A percentile compares a stretch with the other conserved stretches of the same genome.
phyloP scores from a whole-genome alignment of 2,329 filamentous ascomycete genomes.

The Herpotrichia juniperi region DNA sequence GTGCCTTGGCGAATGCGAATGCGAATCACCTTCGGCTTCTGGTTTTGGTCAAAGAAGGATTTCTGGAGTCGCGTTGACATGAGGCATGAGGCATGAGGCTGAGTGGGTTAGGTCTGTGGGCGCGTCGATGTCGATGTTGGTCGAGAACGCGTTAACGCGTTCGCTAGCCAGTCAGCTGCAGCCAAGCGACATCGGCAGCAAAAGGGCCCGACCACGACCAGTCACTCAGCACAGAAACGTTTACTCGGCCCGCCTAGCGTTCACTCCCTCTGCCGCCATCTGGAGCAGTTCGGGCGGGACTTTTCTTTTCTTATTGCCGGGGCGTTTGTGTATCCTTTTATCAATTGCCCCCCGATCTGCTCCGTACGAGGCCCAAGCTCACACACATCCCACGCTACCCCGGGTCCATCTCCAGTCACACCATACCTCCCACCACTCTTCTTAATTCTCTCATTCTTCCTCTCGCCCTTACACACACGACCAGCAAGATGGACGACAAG shows the following conservation, averaged over 20 bases:
- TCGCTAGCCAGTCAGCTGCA: background rate
- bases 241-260: conserved; percentile 11
- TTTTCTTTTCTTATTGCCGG: background rate
- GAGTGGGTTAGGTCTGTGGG: background rate
- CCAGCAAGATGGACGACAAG: conserved; percentile 53
- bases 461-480: conserved; percentile 10
- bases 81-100: conserved; percentile 25
- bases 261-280: background rate
- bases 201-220: background rate
- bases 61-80: conserved; percentile 55
- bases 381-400: conserved; percentile 36
- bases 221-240: background rate
- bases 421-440: conserved; percentile 9
- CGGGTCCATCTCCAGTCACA: conserved; percentile 10
- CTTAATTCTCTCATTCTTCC: conserved; percentile 11
- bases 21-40: conserved; percentile 46
- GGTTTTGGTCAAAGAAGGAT: conserved; percentile 59
- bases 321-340: conserved; percentile 7
- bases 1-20: background rate
- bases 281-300: background rate
- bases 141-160: conserved; percentile 1
- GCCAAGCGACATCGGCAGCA: conserved; percentile 3
- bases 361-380: conserved; percentile 28
- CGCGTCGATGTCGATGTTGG: background rate
- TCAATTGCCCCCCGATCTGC: conserved; percentile 17